Base-by-base conservation (phyloP, 495 filamentous ascomycete species). In the Clavariopsis aquatica region DNA sequence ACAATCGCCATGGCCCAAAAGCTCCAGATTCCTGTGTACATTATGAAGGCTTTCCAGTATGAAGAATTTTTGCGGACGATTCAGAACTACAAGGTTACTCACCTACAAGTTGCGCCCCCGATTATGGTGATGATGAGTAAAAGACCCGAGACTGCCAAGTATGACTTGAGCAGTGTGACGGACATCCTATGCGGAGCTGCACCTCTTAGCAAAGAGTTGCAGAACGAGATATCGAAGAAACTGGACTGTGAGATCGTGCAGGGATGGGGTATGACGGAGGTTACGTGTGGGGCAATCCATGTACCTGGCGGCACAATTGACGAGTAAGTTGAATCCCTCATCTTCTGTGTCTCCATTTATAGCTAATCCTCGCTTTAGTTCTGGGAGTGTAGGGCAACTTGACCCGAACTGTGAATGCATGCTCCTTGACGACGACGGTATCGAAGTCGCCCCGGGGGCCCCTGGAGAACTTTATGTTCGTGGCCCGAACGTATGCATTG, bases 241-340 rank as follows among this genome's bases (percentile, higher is more conserved):
- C 68, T 76, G 51, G 68, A 69, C 29, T 67, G 69, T 20, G 64
- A 66, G 27, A 66, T 76, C 41, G 52, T 63, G 43, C 74, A 76
- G 54, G 73, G 69, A 6, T 76, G 71, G 74, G 74, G 74, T 0
- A 74, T 75, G 74, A 75, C 73, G 23, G 74, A 76, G 41, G 73
- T 75, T 12, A 76, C 74, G 3, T 74, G 71, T 54, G 67, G 73
- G 10, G 71, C 64, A 13, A 57, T 69, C 7, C 64, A 68, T 51
- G 71, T 73, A 26, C 69, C 71, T 49, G 64, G 64, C n/a, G 65
- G 68, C n/a, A 64, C 58, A 0, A 52, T 52, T n/a, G 71, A 73
- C 52, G 58, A 70, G 70, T 70, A 62, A 45, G 70, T 61, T 27
- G n/a, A n/a, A n/a, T n/a, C n/a, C n/a, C n/a, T n/a, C n/a, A n/a